phyloP scores from a whole-genome alignment of 2,329 filamentous ascomycete species.

The Epichloe gansuensis region DNA sequence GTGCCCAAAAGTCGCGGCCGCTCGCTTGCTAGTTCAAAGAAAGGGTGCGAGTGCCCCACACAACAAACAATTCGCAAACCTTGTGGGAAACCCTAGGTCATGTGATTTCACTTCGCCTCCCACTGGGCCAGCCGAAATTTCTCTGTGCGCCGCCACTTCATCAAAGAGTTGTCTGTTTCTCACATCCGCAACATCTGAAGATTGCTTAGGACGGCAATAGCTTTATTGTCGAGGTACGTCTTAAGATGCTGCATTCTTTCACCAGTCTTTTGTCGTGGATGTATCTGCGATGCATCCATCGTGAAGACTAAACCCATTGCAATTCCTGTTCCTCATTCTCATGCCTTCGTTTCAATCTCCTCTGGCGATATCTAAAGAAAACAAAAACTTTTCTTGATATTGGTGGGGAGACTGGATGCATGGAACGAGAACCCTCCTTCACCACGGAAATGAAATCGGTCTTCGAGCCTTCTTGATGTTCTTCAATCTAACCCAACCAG shows the following conservation, averaged over 20 bases:
- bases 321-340: conserved; percentile 4
- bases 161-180: conserved; percentile 10
- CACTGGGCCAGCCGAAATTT: conserved; percentile 15
- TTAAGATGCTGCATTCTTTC: conserved; percentile 34
- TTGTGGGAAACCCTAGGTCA: conserved; percentile 16
- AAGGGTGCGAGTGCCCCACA: conserved; percentile 5
- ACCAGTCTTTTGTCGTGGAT: conserved; percentile 15
- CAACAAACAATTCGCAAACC: conserved; percentile 2
- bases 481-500: conserved; percentile 29
- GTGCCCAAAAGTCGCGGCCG: conserved; percentile 6
- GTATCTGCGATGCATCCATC: conserved; percentile 17
- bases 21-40: conserved; percentile 6
- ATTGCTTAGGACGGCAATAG: conserved; percentile 53
- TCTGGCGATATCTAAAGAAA: neutral
- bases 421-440: neutral
- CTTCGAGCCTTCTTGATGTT: neutral
- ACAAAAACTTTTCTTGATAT: neutral
- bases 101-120: conserved; percentile 10
- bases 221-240: conserved; percentile 51
- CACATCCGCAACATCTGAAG: conserved; percentile 38
- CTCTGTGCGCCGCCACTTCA: conserved; percentile 18
- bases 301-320: conserved; percentile 17
- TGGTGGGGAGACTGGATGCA: neutral
- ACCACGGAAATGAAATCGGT: neutral
- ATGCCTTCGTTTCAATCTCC: conserved; percentile 9